Evolutionary conservation across 164 flowering plant species (phyloP), one percentile per base, ranked within the genome.

Genomic region (Taxillus chinensis): DNA sequence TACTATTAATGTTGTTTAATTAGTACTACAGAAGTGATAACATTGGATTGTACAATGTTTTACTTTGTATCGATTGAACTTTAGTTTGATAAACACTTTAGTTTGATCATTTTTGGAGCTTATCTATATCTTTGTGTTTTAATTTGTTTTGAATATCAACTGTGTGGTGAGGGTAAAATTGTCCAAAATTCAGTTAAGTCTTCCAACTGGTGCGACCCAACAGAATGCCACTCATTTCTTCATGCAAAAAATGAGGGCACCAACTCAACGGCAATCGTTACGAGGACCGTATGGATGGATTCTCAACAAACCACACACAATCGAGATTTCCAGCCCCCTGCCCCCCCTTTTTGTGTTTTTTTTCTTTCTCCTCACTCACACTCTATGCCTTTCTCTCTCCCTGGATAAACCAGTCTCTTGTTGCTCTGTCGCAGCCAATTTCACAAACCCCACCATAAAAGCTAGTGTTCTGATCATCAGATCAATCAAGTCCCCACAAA

Each of bases 211-310:
- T 27, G 27, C 27, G 27, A 27, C 27, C 27, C 0, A 27, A 27
- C 27, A 27, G 27, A 27, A 27, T 27, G 27, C 27, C 46, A 6
- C 46, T 43, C 2, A 8, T 14, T 11, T 11, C 13, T 14, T 48
- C 63, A 61, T 49, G 63, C 63, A 27, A 61, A 61, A 61, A 61
- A 37, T 41, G 58, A 17, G 57, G 13, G 0, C 51, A 51, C 6
- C 10, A 3, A 11, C 27, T 5, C 5, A 51, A n/a, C 4, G n/a
- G 27, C 8, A 37, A 16, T 52, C 56, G 43, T 42, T 41, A 17
- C 53, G 14, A 41, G 11, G 15, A n/a, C 42, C 15, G 61, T 58
- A 58, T 48, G 48, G 14, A 58, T 48, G 48, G 14, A 41, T 15
- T 0, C 62, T 17, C 51, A 59, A n/a, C 50, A 16, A 59, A 41